Percentiles rank a stretch among this genome's conserved stretches.
phyloP scores from a whole-genome alignment of 257 asterid genomes.

The Lavandula angustifolia region DNA sequence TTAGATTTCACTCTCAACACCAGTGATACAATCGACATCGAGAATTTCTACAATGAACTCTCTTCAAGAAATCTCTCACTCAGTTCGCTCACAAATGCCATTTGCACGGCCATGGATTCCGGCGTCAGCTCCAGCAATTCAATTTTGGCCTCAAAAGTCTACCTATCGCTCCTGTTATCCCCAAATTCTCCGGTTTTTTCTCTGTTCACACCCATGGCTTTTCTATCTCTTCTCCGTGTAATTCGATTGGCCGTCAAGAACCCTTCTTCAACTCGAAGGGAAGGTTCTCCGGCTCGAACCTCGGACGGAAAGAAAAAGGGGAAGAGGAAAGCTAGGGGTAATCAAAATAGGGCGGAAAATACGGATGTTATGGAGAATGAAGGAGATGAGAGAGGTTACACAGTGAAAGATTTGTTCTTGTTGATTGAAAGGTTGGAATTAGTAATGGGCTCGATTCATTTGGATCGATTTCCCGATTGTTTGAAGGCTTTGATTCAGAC shows the following conservation, averaged over 20 bases:
- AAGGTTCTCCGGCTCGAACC: conserved; percentile 35
- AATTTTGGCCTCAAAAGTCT: conserved; percentile 70
- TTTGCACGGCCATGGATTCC: conserved; percentile 75
- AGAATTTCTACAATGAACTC: conserved; percentile 52
- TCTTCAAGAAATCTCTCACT: conserved; percentile 62
- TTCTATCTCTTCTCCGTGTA: conserved; percentile 66
- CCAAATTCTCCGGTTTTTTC: conserved; percentile 92
- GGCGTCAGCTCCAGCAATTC: conserved; percentile 47
- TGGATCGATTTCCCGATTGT: conserved; percentile 88
- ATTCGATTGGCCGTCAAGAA: conserved; percentile 65
- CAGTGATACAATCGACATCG: conserved; percentile 60
- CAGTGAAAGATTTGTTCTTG: conserved; percentile 53
- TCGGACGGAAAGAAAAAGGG: conserved; percentile 50
- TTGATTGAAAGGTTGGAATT: conserved; percentile 65
- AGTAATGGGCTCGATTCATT: conserved; percentile 73
- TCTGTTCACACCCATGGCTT: conserved; percentile 84
- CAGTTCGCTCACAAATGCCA: conserved; percentile 39
- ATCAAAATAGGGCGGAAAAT: conserved; percentile 41
- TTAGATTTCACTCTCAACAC: conserved; percentile 55
- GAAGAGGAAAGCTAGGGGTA: conserved; percentile 37
- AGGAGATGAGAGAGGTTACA: conserved; percentile 46
- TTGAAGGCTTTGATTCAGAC: conserved; percentile 79
- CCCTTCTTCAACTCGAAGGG: conserved; percentile 34
- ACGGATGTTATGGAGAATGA: conserved; percentile 40
- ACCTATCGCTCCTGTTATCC: conserved; percentile 63